A percentile compares a stretch with the other conserved stretches of the same genome.
Conservation (phyloP, 2,329 filamentous ascomycete genomes). For the Colletotrichum endophyticum region DNA sequence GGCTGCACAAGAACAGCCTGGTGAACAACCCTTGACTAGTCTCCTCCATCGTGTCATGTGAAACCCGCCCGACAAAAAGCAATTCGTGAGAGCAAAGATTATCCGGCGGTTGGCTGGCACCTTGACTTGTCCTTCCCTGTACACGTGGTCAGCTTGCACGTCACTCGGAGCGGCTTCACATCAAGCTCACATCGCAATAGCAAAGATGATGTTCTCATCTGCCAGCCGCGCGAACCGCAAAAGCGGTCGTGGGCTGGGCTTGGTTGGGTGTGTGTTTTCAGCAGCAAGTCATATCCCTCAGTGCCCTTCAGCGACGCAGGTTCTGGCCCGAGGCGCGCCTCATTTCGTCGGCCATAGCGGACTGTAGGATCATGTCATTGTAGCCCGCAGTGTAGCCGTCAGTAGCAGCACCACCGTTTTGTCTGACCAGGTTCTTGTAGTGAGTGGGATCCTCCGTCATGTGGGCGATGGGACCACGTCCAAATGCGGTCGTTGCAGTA, state of each 20-base stretch:
- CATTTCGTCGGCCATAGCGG: constrained; percentile 14
- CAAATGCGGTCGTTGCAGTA: constrained; percentile 15
- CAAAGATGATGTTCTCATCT: constrained; percentile 4
- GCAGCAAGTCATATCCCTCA: neutral
- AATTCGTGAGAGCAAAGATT: constrained; percentile 2
- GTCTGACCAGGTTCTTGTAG: constrained; percentile 22
- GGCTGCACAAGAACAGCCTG: neutral
- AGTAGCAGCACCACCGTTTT: constrained; percentile 19
- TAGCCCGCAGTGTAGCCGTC: constrained; percentile 22
- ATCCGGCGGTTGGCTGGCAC: neutral
- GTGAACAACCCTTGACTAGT: neutral
- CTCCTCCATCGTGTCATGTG: neutral
- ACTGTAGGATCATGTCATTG: constrained; percentile 20
- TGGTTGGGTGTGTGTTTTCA: neutral
- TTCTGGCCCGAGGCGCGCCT: constrained; percentile 8
- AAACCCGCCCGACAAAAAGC: constrained; percentile 10
- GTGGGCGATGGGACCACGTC: constrained; percentile 8
- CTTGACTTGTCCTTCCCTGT: neutral
- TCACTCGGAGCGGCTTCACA: neutral
- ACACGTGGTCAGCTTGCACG: neutral
- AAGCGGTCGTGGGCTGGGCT: neutral
- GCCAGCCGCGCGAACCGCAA: neutral
- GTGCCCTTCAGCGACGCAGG: neutral
- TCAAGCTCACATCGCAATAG: constrained; percentile 11
- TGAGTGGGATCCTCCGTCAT: constrained; percentile 19